Evolutionary conservation across 1,139 yeast species (phyloP).

Genomic region (Sugiyamaella neomexicana): DNA sequence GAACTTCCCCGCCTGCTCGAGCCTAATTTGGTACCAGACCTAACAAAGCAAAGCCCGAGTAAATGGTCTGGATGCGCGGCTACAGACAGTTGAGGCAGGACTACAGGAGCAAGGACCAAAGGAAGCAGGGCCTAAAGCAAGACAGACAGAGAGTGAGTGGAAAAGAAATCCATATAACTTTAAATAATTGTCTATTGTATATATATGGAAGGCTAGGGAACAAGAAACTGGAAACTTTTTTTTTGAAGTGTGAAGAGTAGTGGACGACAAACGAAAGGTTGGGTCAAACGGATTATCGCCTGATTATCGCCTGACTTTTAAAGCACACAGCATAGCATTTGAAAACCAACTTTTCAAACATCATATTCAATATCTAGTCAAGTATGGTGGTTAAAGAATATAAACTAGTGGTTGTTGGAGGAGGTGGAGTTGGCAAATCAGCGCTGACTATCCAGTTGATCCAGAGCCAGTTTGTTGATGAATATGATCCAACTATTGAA

Average conservation of each 20-base stretch:
- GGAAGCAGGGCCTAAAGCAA: not conserved
- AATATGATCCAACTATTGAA: conserved; percentile 97
- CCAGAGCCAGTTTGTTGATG: conserved; percentile 79
- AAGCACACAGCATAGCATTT: no score
- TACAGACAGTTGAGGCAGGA: not conserved
- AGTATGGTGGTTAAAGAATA: conserved; percentile 43
- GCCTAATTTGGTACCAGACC: no score
- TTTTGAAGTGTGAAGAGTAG: no score
- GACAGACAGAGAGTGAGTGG: not conserved
- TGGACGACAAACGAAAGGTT: no score
- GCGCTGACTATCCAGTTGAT: conserved; percentile 78
- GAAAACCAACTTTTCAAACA: no score
- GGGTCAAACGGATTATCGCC: no score
- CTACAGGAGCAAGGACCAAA: not conserved
- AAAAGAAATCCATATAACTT: not conserved
- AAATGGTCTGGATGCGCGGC: not conserved
- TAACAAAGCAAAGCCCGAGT: not conserved
- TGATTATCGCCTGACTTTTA: not conserved
- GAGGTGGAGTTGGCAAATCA: conserved; percentile 98
- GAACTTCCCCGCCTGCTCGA: no score
- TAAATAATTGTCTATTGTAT: no score
- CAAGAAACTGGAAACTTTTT: no score
- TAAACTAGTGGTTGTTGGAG: conserved; percentile 93
- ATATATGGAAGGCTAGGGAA: no score
- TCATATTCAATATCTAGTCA: no score